These are phyloP conservation scores for Starmerella floris DNA, from an alignment of 805 yeast genomes.

Conservation along the genomic window DNA sequence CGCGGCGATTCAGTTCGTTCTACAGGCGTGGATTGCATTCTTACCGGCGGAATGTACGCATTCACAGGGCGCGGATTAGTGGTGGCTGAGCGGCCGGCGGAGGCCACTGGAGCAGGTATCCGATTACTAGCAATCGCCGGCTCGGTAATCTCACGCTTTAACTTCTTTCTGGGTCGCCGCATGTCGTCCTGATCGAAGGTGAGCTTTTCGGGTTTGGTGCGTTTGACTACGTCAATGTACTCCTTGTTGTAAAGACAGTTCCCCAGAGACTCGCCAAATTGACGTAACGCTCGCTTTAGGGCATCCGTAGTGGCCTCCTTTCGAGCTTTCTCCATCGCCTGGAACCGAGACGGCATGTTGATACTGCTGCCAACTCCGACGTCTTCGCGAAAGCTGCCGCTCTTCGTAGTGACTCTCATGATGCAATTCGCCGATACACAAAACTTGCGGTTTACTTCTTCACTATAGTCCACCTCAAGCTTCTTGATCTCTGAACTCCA, in stretches of 20 bases:
- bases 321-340: slow-evolving; percentile 63
- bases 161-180: slow-evolving; percentile 18
- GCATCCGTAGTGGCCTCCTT: slow-evolving; percentile 74
- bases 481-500: slow-evolving; percentile 55
- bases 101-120: neutral
- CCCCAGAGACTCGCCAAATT: slow-evolving; percentile 68
- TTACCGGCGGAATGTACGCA: too few relatives aligned
- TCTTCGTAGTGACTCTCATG: slow-evolving; percentile 52
- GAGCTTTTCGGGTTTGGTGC: slow-evolving; percentile 24
- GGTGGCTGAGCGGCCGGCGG: neutral
- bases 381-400: slow-evolving; percentile 61
- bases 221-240: slow-evolving; percentile 34
- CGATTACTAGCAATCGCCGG: neutral
- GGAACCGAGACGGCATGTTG: slow-evolving; percentile 31
- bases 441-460: slow-evolving; percentile 21
- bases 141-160: neutral
- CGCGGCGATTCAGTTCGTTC: neutral
- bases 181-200: slow-evolving; percentile 17
- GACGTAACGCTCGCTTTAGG: slow-evolving; percentile 61
- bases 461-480: slow-evolving; percentile 41
- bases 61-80: neutral
- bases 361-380: slow-evolving; percentile 56
- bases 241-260: slow-evolving; percentile 30
- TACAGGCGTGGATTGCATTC: neutral
- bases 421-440: slow-evolving; percentile 28